Conservation (phyloP, 208 protist species). For the Trypanosoma cruzi region DNA sequence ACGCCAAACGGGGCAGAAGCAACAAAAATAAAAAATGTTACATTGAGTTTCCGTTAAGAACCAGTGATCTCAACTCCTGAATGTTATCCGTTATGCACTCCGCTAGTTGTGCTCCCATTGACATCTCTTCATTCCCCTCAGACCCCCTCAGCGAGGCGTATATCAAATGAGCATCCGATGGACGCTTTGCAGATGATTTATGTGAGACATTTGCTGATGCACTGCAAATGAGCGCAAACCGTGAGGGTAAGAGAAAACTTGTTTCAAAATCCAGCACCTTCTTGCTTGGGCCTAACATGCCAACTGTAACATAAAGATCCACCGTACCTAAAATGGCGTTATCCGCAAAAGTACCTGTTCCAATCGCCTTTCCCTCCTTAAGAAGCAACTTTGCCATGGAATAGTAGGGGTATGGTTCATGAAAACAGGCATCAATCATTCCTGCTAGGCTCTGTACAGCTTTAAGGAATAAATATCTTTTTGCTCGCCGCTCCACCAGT, state of each 20-base stretch:
- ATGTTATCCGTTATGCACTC: slow-evolving; percentile 6
- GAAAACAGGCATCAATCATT: slow-evolving; percentile 31
- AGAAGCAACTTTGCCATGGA: slow-evolving; percentile 28
- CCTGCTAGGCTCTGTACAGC: slow-evolving; percentile 31
- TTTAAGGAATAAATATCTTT: slow-evolving; percentile 7
- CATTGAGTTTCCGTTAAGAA: slow-evolving; percentile 14
- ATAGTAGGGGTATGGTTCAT: slow-evolving; percentile 20
- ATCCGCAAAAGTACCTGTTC: not conserved
- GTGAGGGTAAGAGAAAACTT: slow-evolving; percentile 17
- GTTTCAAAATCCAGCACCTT: slow-evolving; percentile 17
- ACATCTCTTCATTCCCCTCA: not conserved
- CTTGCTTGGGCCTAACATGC: slow-evolving; percentile 4
- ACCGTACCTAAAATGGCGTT: slow-evolving; percentile 20
- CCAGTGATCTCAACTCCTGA: slow-evolving; percentile 5
- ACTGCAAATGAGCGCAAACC: slow-evolving; percentile 15
- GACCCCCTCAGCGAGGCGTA: slow-evolving; percentile 5
- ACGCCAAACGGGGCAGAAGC: not conserved
- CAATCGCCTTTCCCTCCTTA: not conserved
- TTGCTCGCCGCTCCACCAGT: slow-evolving; percentile 19
- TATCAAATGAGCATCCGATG: not conserved
- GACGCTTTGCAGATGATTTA: not conserved
- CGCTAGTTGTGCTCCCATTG: slow-evolving; percentile 4
- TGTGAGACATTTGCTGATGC: not conserved
- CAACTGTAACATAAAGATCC: slow-evolving; percentile 21
- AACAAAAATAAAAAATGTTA: not conserved